These are phyloP conservation scores for Cryphonectria nitschkei DNA, from an alignment of 2,329 filamentous ascomycete genomes.

Conservation along the genomic window DNA sequence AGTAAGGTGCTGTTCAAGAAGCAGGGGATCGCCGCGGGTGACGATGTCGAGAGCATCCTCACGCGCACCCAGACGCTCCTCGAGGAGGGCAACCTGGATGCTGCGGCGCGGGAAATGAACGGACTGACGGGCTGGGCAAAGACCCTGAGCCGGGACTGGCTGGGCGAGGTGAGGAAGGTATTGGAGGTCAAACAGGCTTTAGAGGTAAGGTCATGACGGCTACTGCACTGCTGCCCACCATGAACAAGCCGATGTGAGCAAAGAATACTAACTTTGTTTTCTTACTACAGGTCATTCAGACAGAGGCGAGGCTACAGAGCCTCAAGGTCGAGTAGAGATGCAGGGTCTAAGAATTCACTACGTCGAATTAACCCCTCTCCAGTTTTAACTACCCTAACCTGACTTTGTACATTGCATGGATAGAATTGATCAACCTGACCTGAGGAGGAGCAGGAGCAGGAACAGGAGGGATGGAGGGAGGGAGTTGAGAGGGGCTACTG, in stretches of 20 bases:
- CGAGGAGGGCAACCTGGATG: constrained; percentile 91
- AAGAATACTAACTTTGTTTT: constrained; percentile 33
- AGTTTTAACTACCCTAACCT: not conserved
- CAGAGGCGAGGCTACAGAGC: constrained; percentile 87
- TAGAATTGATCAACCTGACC: constrained; percentile 7
- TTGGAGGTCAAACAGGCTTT: constrained; percentile 95
- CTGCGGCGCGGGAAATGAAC: constrained; percentile 94
- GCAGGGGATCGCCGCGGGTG: constrained; percentile 77
- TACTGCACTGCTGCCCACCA: not conserved
- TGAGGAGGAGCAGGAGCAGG: constrained; percentile 12
- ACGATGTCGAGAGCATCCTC: constrained; percentile 93
- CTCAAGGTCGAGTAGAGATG: constrained; percentile 73
- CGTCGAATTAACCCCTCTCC: not conserved
- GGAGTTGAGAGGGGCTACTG: not conserved
- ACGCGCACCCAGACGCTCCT: constrained; percentile 86
- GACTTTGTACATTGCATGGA: constrained; percentile 9
- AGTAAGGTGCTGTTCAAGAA: constrained; percentile 98
- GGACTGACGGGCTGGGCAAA: constrained; percentile 91
- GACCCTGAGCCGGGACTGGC: constrained; percentile 91
- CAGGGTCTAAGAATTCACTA: not conserved
- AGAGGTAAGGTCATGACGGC: constrained; percentile 68
- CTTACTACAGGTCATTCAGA: constrained; percentile 74
- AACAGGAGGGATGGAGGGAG: not conserved
- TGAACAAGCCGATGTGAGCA: not conserved
- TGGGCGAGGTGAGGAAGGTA: constrained; percentile 86